Conservation (phyloP, 176 grass and related monocot species). For the Oryza meyeriana region DNA sequence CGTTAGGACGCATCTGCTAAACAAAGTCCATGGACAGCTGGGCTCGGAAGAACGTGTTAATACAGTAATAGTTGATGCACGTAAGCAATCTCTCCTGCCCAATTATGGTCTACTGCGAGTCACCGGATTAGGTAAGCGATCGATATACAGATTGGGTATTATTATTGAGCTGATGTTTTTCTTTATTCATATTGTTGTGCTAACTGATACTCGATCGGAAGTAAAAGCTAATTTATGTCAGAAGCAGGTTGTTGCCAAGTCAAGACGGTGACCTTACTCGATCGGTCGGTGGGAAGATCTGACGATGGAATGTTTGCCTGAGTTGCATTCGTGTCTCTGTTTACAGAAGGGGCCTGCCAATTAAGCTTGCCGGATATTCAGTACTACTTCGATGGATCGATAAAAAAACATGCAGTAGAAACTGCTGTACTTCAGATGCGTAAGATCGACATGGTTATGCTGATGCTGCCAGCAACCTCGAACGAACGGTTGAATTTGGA, state of each 20-base stretch:
- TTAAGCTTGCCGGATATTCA: not conserved
- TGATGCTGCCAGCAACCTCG: not conserved
- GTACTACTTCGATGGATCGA: not conserved
- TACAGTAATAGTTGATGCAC: not conserved
- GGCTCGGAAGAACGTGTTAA: not conserved
- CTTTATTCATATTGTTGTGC: not conserved
- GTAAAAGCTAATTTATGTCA: not conserved
- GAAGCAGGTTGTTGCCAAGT: conserved; percentile 10
- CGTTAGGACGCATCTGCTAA: not conserved
- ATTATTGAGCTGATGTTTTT: not conserved
- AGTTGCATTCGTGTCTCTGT: not conserved
- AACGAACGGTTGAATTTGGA: not conserved
- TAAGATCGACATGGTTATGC: not conserved
- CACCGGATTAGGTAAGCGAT: not conserved
- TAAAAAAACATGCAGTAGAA: not conserved
- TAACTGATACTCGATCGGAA: too few species aligned
- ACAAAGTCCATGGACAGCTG: not conserved
- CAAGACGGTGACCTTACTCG: not conserved
- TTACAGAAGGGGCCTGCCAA: not conserved
- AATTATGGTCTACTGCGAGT: not conserved
- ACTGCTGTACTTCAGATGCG: not conserved
- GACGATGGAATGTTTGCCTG: not conserved
- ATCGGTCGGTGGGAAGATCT: not conserved
- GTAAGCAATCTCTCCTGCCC: not conserved
- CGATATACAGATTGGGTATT: not conserved